Conservation (phyloP, 2,329 filamentous ascomycete species). For the Alternaria metachromatica region DNA sequence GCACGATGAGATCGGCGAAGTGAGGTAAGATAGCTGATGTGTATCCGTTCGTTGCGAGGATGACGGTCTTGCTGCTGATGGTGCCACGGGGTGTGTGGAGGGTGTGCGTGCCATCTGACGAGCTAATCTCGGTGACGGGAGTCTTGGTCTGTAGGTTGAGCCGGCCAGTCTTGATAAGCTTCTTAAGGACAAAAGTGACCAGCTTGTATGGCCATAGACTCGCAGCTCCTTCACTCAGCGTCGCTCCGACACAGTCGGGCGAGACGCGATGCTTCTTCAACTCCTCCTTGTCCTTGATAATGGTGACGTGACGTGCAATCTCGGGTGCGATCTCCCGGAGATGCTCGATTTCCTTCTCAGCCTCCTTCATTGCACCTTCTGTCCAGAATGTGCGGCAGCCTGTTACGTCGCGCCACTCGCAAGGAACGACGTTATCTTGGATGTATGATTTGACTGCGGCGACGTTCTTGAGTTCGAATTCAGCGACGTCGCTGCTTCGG, state of each 20-base stretch:
- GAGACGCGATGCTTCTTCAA: constrained; percentile 60
- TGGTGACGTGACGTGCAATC: constrained; percentile 55
- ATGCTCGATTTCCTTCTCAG: constrained; percentile 57
- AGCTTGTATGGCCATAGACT: constrained; percentile 86
- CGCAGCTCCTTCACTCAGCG: constrained; percentile 70
- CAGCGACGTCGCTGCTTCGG: constrained; percentile 65
- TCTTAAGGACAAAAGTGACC: constrained; percentile 72
- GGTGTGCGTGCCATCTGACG: constrained; percentile 57
- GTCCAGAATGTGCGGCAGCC: constrained; percentile 71
- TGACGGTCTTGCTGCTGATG: constrained; percentile 67
- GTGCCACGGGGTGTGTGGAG: constrained; percentile 73
- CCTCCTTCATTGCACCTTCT: constrained; percentile 60
- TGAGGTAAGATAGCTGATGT: constrained; percentile 75
- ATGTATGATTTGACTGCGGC: constrained; percentile 65
- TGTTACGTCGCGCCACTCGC: constrained; percentile 70
- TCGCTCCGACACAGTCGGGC: constrained; percentile 63
- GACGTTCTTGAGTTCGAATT: constrained; percentile 77
- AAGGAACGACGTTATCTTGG: constrained; percentile 64
- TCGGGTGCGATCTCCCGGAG: constrained; percentile 63
- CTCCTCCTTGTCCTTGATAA: constrained; percentile 51
- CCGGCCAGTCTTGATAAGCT: constrained; percentile 55
- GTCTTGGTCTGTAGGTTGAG: constrained; percentile 81
- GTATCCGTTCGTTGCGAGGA: constrained; percentile 85
- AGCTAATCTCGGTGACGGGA: constrained; percentile 58
- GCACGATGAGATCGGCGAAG: constrained; percentile 75